phyloP scores from a whole-genome alignment of 176 grass and related monocot genomes.

The Secale cereale region DNA sequence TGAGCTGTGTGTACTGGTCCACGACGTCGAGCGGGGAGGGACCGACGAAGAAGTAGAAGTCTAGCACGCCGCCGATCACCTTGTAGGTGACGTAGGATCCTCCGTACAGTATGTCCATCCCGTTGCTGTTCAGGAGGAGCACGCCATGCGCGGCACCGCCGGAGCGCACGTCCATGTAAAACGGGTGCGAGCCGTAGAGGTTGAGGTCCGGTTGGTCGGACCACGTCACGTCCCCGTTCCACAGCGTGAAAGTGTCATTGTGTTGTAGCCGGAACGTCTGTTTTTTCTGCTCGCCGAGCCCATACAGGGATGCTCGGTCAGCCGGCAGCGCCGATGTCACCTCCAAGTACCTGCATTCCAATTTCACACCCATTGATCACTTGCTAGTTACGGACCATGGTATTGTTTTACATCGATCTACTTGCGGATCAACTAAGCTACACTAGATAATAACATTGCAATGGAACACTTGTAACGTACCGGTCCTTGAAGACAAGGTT shows the following conservation, averaged over 20 bases:
- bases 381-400: too few relatives aligned
- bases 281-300: constrained; percentile 88
- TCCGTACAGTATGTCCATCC: constrained; percentile 85
- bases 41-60: constrained; percentile 87
- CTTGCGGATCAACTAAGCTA: background rate
- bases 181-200: constrained; percentile 87
- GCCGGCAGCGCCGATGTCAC: constrained; percentile 54
- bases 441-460: background rate
- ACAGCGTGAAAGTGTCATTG: constrained; percentile 71
- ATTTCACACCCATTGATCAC: background rate
- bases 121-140: constrained; percentile 86
- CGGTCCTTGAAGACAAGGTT: constrained; percentile 68
- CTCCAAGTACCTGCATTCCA: constrained; percentile 53
- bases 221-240: constrained; percentile 60
- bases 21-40: constrained; percentile 58
- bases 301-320: constrained; percentile 51
- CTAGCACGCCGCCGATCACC: constrained; percentile 84
- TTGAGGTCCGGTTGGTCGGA: constrained; percentile 37
- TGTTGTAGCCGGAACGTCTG: constrained; percentile 49
- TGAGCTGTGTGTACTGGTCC: constrained; percentile 86
- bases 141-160: constrained; percentile 58
- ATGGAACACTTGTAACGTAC: background rate
- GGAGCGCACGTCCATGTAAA: constrained; percentile 80
- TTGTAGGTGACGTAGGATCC: constrained; percentile 69
- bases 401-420: background rate